Base-by-base conservation (phyloP, 2,329 filamentous ascomycete species). In the Dendryphion nanum region DNA sequence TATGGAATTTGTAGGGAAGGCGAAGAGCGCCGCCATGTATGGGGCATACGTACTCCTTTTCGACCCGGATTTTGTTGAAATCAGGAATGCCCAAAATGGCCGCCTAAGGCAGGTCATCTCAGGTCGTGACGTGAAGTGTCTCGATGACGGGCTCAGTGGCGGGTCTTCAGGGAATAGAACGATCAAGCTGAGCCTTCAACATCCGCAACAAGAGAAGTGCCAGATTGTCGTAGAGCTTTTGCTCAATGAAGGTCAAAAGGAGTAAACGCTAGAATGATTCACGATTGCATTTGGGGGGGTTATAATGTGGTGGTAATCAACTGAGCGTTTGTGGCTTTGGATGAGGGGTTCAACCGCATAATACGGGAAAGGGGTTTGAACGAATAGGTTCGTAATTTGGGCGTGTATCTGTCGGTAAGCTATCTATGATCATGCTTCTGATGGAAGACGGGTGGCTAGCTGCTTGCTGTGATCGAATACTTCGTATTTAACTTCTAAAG, bases 1-100 rank as follows among this genome's bases (percentile, higher is more conserved):
- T 57, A 95, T 98, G 89, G 89, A 97, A 62, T 98, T 97, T 64
- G 93, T 95, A n/a, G 93, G 93, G 50, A 91, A 85, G 57, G 93
- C 93, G 2, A 83, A 85, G 45, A 81, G 82, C 10, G 90, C 90
- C 2, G 93, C 89, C 45, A 83, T 97, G 70, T 94, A 89, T 54
- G 90, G 89, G 1, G 85, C 89, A 41, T 97, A 95, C 63, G 78
- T 98, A 4, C 74, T 98, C 6, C 79, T 98, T 4, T 95, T 97
- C 70, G 93, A 96, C 63, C 85, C 87, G 16, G 91, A 97, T 65
- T 98, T 97, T 53, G 89, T 98, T 33, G 93, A 98, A 70, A 89
- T 98, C 37, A 81, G 93, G 38, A 97, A 98, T 56, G 93, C 93
- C 14, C 89, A 96, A 71, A 97, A 97, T 58, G 93, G 93, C 0